Conservation (phyloP, 495 filamentous ascomycete species). For the Oleoguttula mirabilis region DNA sequence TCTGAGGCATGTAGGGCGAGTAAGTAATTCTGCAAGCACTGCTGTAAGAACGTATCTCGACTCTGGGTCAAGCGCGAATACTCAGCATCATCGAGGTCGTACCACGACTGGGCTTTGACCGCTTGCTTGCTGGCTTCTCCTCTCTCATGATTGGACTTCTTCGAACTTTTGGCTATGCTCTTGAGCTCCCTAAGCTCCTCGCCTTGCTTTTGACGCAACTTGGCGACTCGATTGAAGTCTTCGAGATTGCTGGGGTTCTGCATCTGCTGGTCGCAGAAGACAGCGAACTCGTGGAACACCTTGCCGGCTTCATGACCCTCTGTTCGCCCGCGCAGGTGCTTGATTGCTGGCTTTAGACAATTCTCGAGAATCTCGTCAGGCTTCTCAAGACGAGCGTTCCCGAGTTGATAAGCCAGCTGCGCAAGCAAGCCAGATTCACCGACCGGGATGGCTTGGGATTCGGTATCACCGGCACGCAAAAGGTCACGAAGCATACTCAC, state of each 20-base stretch:
- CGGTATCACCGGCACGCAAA: slow-evolving; percentile 46
- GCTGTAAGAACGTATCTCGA: slow-evolving; percentile 66
- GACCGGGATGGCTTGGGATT: slow-evolving; percentile 59
- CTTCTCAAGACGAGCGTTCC: slow-evolving; percentile 84
- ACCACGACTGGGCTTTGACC: slow-evolving; percentile 71
- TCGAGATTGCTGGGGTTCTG: slow-evolving; percentile 72
- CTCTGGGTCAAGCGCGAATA: slow-evolving; percentile 62
- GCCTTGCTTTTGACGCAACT: slow-evolving; percentile 67
- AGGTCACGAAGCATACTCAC: slow-evolving; percentile 76
- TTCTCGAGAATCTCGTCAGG: slow-evolving; percentile 77
- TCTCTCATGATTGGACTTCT: slow-evolving; percentile 37
- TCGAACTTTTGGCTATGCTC: slow-evolving; percentile 39
- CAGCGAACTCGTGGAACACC: slow-evolving; percentile 88
- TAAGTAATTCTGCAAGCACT: slow-evolving; percentile 91
- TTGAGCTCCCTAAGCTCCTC: slow-evolving; percentile 60
- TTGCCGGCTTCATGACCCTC: slow-evolving; percentile 66
- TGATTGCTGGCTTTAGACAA: slow-evolving; percentile 72
- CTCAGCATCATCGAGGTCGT: slow-evolving; percentile 76
- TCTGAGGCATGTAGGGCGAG: slow-evolving; percentile 73
- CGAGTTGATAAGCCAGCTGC: slow-evolving; percentile 75
- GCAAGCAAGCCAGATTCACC: slow-evolving; percentile 73
- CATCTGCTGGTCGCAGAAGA: slow-evolving; percentile 87
- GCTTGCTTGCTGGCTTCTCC: slow-evolving; percentile 33
- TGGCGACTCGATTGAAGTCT: slow-evolving; percentile 70
- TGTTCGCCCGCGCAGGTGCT: slow-evolving; percentile 56